These are phyloP conservation scores for Albatrellus ellisii DNA, from an alignment of 768 basidiomycete species.

Conservation along the genomic window DNA sequence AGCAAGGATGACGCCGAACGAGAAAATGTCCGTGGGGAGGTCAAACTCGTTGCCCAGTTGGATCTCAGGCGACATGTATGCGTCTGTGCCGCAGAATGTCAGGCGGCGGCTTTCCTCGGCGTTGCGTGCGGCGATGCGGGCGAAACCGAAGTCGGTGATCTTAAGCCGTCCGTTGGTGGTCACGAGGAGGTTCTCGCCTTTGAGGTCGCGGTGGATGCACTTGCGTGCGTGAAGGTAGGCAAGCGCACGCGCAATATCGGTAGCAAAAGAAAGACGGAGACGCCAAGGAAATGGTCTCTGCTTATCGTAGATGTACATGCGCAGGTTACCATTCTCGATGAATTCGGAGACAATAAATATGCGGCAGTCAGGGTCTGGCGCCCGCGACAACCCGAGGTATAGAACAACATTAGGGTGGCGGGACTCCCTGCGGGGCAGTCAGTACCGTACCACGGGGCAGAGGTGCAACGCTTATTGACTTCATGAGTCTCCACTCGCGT, in stretches of 20 bases:
- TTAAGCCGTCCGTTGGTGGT: slow-evolving; percentile 91
- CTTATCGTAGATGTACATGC: slow-evolving; percentile 83
- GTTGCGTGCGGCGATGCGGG: slow-evolving; percentile 85
- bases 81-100: slow-evolving; percentile 82
- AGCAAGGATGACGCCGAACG: slow-evolving; percentile 84
- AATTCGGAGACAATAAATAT: slow-evolving; percentile 95
- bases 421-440: slow-evolving; percentile 40
- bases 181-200: slow-evolving; percentile 95
- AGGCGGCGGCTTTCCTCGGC: slow-evolving; percentile 80
- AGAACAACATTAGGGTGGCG: slow-evolving; percentile 89
- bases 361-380: slow-evolving; percentile 64
- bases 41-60: slow-evolving; percentile 85
- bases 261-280: slow-evolving; percentile 87
- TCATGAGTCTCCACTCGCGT: slow-evolving; percentile 97
- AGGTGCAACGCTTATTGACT: slow-evolving; percentile 25
- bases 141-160: slow-evolving; percentile 98
- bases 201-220: slow-evolving; percentile 83
- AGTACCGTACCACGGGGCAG: slow-evolving; percentile 6
- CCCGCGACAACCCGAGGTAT: slow-evolving; percentile 81
- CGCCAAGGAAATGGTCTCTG: slow-evolving; percentile 83
- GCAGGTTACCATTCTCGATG: slow-evolving; percentile 87
- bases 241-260: slow-evolving; percentile 87
- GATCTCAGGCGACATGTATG: slow-evolving; percentile 97
- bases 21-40: slow-evolving; percentile 89
- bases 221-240: slow-evolving; percentile 94